These are phyloP conservation scores for Curvularia sp. DNA, from an alignment of 2,329 filamentous ascomycete species.

Conservation along the genomic window DNA sequence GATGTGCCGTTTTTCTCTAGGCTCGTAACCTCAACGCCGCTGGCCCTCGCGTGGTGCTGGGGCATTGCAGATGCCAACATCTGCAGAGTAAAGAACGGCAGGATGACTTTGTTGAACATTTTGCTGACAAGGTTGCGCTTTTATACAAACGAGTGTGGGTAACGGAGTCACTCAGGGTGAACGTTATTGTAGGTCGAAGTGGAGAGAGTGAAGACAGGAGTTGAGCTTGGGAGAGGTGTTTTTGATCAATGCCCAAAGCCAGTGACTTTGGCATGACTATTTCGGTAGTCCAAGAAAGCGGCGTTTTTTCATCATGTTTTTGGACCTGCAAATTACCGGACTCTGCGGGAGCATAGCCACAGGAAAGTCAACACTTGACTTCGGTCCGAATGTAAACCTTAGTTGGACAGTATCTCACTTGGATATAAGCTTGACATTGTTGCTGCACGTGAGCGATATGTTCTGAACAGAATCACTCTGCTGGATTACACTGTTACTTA, in stretches of 20 bases:
- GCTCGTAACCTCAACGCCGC: slow-evolving; percentile 11
- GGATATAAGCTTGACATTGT: background rate
- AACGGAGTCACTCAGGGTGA: background rate
- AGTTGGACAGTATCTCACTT: background rate
- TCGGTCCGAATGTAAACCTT: slow-evolving; percentile 9
- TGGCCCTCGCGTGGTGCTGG: slow-evolving; percentile 1
- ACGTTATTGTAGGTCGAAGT: background rate
- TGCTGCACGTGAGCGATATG: background rate
- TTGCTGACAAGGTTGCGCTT: background rate
- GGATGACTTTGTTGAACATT: slow-evolving; percentile 5
- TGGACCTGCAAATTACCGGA: background rate
- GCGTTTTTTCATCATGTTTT: slow-evolving; percentile 2
- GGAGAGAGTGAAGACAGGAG: background rate
- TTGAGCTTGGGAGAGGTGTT: background rate
- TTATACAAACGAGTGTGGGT: background rate
- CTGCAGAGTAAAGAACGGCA: slow-evolving; percentile 10
- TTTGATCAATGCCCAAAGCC: background rate
- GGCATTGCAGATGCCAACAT: slow-evolving; percentile 12
- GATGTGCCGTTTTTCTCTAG: slow-evolving; percentile 16
- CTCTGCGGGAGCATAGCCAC: background rate
- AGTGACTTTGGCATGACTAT: background rate
- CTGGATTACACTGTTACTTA: background rate
- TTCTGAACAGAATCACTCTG: background rate
- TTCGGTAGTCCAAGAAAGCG: background rate
- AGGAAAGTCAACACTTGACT: background rate